Percentiles rank a stretch among this genome's conserved stretches.
phyloP scores from a whole-genome alignment of 139 green algal species.

The Coelastrella sp. region DNA sequence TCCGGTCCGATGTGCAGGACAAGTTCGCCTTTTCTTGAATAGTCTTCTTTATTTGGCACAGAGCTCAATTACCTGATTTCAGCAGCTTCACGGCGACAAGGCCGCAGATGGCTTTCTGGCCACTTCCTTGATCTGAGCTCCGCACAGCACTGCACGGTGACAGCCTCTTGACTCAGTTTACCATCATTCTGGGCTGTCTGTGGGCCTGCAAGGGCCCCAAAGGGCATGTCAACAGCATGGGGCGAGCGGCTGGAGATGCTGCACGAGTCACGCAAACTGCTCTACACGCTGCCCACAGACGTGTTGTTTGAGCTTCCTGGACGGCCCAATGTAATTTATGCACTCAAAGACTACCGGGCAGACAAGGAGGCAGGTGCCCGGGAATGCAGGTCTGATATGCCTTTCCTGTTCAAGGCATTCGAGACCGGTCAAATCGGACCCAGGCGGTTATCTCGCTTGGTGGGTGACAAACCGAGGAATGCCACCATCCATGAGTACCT shows the following conservation, averaged over 20 bases:
- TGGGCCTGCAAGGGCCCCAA: background rate
- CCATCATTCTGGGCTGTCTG: background rate
- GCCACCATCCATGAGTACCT: conserved; percentile 97
- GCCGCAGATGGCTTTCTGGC: background rate
- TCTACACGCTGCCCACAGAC: conserved; percentile 65
- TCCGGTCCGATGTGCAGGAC: background rate
- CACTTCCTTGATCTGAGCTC: background rate
- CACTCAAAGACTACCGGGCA: conserved; percentile 47
- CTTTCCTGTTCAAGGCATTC: conserved; percentile 95
- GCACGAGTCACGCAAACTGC: conserved; percentile 51
- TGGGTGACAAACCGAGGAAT: conserved; percentile 74
- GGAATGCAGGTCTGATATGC: conserved; percentile 71
- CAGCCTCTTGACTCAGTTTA: background rate
- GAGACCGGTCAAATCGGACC: conserved; percentile 85
- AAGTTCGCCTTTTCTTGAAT: no score
- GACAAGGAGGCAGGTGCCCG: conserved; percentile 45
- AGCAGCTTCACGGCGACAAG: background rate
- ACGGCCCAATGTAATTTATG: conserved; percentile 76
- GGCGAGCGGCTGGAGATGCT: conserved; percentile 47
- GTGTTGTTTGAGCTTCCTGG: conserved; percentile 83
- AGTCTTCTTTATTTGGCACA: no score
- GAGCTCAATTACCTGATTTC: no score
- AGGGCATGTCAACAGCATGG: conserved; percentile 43
- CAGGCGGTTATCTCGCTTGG: conserved; percentile 72
- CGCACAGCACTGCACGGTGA: background rate